These are phyloP conservation scores for Bacidia rubella DNA, from an alignment of 495 filamentous ascomycete species.

Conservation along the genomic window DNA sequence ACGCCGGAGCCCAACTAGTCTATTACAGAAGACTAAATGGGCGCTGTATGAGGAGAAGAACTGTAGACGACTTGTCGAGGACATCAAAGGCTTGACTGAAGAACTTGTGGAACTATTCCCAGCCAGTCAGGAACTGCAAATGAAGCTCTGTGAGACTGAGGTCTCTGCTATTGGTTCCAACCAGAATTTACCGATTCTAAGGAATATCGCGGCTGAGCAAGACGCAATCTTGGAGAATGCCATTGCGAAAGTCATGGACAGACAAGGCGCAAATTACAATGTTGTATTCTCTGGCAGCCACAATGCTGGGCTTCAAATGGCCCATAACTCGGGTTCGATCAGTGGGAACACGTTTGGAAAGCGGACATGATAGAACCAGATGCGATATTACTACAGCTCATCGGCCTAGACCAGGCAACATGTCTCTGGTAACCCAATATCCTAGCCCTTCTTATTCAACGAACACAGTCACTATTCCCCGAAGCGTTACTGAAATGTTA, in stretches of 20 bases:
- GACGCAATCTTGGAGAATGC: constrained; percentile 13
- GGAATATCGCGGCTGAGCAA: constrained; percentile 11
- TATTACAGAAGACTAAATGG: constrained; percentile 10
- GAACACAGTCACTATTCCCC: too few relatives aligned
- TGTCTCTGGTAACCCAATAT: too few relatives aligned
- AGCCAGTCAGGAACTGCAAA: constrained; percentile 14
- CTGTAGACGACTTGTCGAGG: constrained; percentile 18
- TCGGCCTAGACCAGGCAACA: too few relatives aligned
- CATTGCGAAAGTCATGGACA: background rate
- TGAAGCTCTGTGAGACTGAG: constrained; percentile 17
- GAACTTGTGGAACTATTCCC: constrained; percentile 21
- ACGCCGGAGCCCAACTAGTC: constrained; percentile 15
- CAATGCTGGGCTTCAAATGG: constrained; percentile 14
- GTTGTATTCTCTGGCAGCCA: constrained; percentile 9
- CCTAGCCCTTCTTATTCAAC: too few relatives aligned
- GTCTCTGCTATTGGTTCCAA: constrained; percentile 13
- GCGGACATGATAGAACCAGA: too few relatives aligned
- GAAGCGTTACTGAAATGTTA: too few relatives aligned
- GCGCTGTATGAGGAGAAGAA: constrained; percentile 13
- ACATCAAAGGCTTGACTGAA: constrained; percentile 18
- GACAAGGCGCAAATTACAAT: background rate
- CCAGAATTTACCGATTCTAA: background rate
- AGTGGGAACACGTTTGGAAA: constrained; percentile 9
- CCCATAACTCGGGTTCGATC: constrained; percentile 11
- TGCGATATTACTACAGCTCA: too few relatives aligned